phyloP scores from a whole-genome alignment of 2,329 filamentous ascomycete genomes.

The Gliomastix tumulicola region DNA sequence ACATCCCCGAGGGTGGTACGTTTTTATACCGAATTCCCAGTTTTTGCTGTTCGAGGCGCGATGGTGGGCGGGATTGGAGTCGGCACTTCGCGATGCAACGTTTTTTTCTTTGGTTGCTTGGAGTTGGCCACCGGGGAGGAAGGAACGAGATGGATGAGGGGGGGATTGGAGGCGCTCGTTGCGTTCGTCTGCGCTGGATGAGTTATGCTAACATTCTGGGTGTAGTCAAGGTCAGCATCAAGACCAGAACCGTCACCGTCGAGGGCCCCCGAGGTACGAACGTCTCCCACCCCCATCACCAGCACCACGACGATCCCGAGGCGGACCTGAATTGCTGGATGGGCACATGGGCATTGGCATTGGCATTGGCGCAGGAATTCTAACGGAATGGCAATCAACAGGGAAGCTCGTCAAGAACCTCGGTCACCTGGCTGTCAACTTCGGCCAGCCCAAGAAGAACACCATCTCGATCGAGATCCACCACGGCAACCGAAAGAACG shows the following conservation, averaged over 20 bases:
- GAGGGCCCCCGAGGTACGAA: slow-evolving; percentile 84
- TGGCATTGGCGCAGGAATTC: neutral
- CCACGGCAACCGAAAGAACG: slow-evolving; percentile 96
- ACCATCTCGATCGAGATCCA: slow-evolving; percentile 96
- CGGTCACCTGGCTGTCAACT: slow-evolving; percentile 92
- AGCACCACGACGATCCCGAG: neutral
- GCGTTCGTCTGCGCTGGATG: no score
- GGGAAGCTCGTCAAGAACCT: slow-evolving; percentile 97
- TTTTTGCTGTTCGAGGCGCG: no score
- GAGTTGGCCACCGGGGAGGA: no score
- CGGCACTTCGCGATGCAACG: no score
- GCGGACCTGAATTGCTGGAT: neutral
- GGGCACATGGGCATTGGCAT: neutral
- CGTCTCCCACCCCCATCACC: slow-evolving; percentile 1
- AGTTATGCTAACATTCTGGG: no score
- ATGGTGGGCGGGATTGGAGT: no score
- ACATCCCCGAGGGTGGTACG: slow-evolving; percentile 95
- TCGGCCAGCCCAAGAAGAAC: slow-evolving; percentile 79
- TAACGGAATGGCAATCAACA: slow-evolving; percentile 24
- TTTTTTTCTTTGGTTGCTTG: no score
- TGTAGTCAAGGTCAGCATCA: slow-evolving; percentile 93
- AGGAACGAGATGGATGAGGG: no score
- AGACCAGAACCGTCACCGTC: slow-evolving; percentile 92
- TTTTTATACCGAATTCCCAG: no score
- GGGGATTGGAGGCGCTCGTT: no score